Conservation (phyloP, 305 asterid genomes). For the Stenogyne calaminthoides region DNA sequence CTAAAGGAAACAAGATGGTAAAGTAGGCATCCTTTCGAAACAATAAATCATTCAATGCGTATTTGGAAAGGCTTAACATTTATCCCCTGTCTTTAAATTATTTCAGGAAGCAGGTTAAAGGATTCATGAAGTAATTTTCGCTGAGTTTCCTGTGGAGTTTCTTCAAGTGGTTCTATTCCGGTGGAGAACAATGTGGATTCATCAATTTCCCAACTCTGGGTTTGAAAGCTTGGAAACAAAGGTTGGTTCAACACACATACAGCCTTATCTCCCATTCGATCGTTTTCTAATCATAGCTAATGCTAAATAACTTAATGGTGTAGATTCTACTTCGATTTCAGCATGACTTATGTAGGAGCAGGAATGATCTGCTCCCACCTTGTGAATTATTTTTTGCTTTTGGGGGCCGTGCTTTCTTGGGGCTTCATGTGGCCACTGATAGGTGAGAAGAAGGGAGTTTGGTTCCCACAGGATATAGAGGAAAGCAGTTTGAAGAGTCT, state of each 20-base stretch:
- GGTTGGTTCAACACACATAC: constrained; percentile 34
- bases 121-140: constrained; percentile 55
- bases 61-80: neutral
- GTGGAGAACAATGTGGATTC: constrained; percentile 56
- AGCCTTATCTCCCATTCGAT: neutral
- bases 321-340: constrained; percentile 89
- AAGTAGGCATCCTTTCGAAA: constrained; percentile 31
- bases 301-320: constrained; percentile 29
- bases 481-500: constrained; percentile 44
- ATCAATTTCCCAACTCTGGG: constrained; percentile 57
- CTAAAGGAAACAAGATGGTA: constrained; percentile 49
- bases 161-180: constrained; percentile 64
- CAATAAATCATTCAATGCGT: neutral
- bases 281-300: constrained; percentile 1
- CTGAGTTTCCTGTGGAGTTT: constrained; percentile 58
- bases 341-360: constrained; percentile 82
- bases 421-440: constrained; percentile 90
- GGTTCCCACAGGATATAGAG: constrained; percentile 56
- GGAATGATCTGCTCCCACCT: constrained; percentile 94
- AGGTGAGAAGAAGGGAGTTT: constrained; percentile 52
- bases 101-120: constrained; percentile 55
- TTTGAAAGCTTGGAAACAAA: constrained; percentile 51
- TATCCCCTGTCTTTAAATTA: neutral
- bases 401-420: constrained; percentile 86
- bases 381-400: constrained; percentile 70